These are phyloP conservation scores for Leccinum olivaceopallidum DNA, from an alignment of 768 basidiomycete species.

Conservation along the genomic window DNA sequence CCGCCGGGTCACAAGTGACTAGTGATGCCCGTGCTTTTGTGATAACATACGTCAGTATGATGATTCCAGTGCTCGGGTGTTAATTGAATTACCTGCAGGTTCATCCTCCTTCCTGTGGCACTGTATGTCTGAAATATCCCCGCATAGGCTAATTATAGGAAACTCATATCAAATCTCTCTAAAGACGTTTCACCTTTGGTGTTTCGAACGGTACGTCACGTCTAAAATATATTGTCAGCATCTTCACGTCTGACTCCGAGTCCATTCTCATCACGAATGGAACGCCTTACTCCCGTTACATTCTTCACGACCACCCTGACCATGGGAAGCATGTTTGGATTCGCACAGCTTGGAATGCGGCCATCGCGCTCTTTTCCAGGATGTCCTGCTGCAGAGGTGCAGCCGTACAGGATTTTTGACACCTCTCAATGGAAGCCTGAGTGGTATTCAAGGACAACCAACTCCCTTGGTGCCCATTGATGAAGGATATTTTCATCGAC, in stretches of 20 bases:
- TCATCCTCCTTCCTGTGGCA: conserved; percentile 9
- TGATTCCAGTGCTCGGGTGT: background rate
- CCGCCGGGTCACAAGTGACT: conserved; percentile 1
- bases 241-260: background rate
- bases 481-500: conserved; percentile 12
- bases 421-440: background rate
- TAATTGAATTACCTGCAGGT: background rate
- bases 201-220: background rate
- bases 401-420: conserved; percentile 1
- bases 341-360: conserved; percentile 2
- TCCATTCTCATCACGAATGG: conserved; percentile 14
- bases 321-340: conserved; percentile 14
- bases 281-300: background rate
- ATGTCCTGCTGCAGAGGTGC: conserved; percentile 1
- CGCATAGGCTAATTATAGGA: background rate
- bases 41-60: background rate
- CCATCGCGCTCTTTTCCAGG: background rate
- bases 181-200: background rate
- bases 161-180: conserved; percentile 1
- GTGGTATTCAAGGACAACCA: background rate
- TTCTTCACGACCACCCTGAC: conserved; percentile 14
- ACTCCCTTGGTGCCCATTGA: background rate
- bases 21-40: background rate
- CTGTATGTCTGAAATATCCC: conserved; percentile 10
- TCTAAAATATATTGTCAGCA: background rate